Percentiles rank a stretch among this genome's conserved stretches.
These are phyloP conservation scores for Vitis hybrid DNA, from an alignment of 177 flowering plant species.

Conservation along the genomic window DNA sequence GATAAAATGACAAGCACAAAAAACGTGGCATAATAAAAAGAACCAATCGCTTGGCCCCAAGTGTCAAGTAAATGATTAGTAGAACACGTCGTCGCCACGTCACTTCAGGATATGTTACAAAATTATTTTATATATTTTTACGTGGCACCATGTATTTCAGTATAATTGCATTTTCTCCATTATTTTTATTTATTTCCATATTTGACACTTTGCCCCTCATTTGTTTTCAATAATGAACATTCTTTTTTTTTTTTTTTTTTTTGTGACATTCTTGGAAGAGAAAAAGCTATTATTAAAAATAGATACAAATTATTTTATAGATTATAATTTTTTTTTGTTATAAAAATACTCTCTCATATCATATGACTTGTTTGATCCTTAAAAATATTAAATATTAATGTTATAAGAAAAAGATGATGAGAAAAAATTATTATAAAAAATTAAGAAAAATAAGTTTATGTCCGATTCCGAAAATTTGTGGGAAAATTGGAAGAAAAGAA, in stretches of 20 bases:
- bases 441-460: neutral
- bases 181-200: neutral
- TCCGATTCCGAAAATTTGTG: rapidly evolving
- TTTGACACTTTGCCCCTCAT: no score
- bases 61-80: neutral
- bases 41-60: neutral
- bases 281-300: no score
- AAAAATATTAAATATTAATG: no score
- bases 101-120: neutral
- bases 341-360: no score
- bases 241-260: no score
- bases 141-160: neutral
- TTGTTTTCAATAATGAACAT: no score
- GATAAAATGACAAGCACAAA: neutral
- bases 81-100: constrained; percentile 2
- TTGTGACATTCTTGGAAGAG: no score
- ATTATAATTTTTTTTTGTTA: no score
- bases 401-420: no score
- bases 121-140: neutral
- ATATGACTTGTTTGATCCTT: no score
- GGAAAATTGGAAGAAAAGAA: no score
- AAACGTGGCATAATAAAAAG: neutral
- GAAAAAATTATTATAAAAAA: neutral
- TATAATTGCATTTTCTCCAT: neutral
- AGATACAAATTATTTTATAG: no score